These are phyloP conservation scores for Boletus bicolor DNA, from an alignment of 768 basidiomycete genomes.

Conservation along the genomic window DNA sequence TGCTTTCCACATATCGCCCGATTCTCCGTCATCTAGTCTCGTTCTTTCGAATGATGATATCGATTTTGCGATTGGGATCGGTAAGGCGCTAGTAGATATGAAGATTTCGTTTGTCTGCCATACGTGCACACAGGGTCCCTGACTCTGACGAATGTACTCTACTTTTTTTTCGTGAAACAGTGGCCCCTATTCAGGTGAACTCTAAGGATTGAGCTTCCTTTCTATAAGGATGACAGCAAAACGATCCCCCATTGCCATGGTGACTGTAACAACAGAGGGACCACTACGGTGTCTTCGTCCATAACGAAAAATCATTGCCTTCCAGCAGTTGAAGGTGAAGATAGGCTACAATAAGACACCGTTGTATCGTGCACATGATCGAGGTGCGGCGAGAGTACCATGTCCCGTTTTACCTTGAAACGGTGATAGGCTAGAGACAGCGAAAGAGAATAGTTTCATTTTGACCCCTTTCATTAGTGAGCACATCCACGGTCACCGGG, in stretches of 20 bases:
- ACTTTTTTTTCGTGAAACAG: background rate
- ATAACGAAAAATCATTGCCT: background rate
- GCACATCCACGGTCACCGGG: background rate
- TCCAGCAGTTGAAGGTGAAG: background rate
- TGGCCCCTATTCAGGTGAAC: too few species aligned
- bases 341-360: background rate
- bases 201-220: background rate
- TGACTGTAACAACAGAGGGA: background rate
- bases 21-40: conserved; percentile 36
- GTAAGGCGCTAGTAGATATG: conserved; percentile 62
- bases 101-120: conserved; percentile 59
- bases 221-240: background rate
- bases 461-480: background rate
- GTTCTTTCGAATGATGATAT: conserved; percentile 58
- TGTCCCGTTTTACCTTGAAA: background rate
- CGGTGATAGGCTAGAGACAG: too few species aligned
- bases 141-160: background rate
- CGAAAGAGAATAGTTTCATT: background rate
- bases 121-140: background rate
- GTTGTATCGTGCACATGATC: background rate
- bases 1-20: conserved; percentile 69
- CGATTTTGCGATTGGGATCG: conserved; percentile 77
- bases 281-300: background rate
- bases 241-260: background rate
- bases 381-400: background rate